Percentiles rank a stretch among this genome's conserved stretches.
These are phyloP conservation scores for Hypholoma sublateritium DNA, from an alignment of 768 basidiomycete genomes.

Conservation along the genomic window DNA sequence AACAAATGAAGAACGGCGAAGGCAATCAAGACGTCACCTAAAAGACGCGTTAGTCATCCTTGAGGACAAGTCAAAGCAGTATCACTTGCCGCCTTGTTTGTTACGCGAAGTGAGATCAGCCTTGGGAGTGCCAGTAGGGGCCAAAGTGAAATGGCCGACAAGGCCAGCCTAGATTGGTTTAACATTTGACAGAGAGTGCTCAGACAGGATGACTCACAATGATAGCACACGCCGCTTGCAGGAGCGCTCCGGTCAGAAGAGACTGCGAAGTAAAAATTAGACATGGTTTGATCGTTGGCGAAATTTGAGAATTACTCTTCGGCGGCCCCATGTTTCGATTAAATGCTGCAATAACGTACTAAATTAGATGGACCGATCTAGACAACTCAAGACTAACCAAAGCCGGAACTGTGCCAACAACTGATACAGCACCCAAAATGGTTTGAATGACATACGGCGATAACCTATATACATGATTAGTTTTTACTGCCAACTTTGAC, in stretches of 20 bases:
- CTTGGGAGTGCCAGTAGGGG: conserved; percentile 47
- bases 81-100: conserved; percentile 43
- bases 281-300: background rate
- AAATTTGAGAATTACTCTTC: conserved; percentile 41
- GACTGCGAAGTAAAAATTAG: conserved; percentile 35
- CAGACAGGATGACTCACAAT: conserved; percentile 40
- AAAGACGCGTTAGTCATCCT: background rate
- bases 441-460: conserved; percentile 74
- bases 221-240: conserved; percentile 60
- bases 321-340: conserved; percentile 76
- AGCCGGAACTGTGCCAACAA: conserved; percentile 71
- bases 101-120: conserved; percentile 54
- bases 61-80: background rate
- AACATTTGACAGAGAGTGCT: background rate
- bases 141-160: conserved; percentile 69
- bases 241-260: conserved; percentile 60
- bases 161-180: conserved; percentile 52
- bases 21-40: conserved; percentile 66
- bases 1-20: conserved; percentile 80
- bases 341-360: conserved; percentile 34
- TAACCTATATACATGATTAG: conserved; percentile 34
- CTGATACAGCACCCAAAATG: conserved; percentile 73
- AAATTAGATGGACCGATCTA: background rate
- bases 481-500: background rate
- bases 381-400: conserved; percentile 35